Percentiles rank a stretch among this genome's conserved stretches.
Evolutionary conservation across 1,284 basidiomycete species (phyloP).

Genomic region (Melampsora larici-populina): DNA sequence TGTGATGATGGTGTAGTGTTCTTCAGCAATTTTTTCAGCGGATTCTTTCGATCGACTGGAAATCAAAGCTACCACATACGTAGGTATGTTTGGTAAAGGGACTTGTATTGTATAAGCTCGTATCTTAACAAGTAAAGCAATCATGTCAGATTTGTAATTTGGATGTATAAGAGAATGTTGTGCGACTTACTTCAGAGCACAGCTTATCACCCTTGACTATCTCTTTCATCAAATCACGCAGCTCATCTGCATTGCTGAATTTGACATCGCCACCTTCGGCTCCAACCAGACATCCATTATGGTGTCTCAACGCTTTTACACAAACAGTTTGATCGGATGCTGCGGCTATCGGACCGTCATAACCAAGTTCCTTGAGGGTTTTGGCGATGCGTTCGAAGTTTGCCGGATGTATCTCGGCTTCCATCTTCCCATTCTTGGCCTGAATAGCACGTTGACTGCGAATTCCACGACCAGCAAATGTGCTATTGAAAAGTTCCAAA

Average conservation of each 20-base stretch:
- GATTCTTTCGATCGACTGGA: too few species aligned
- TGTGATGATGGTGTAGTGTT: too few species aligned
- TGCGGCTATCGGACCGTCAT: neutral
- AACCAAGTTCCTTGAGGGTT: too few species aligned
- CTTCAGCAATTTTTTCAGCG: too few species aligned
- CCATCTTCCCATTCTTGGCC: slow-evolving; percentile 6
- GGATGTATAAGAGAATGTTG: too few species aligned
- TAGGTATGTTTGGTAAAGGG: too few species aligned
- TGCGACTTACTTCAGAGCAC: slow-evolving; percentile 12
- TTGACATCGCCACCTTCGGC: slow-evolving; percentile 19
- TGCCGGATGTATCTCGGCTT: neutral
- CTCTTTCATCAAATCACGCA: slow-evolving; percentile 3
- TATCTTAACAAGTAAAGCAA: too few species aligned
- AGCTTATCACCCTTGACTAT: neutral
- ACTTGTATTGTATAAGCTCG: too few species aligned
- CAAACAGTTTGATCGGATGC: slow-evolving; percentile 16
- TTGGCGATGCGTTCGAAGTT: slow-evolving; percentile 15
- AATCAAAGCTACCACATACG: too few species aligned
- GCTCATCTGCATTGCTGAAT: slow-evolving; percentile 1
- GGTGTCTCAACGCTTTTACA: slow-evolving; percentile 10
- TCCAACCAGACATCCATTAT: slow-evolving; percentile 14
- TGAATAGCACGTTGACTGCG: neutral
- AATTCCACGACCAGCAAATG: neutral
- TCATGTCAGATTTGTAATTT: neutral
- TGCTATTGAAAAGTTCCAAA: neutral